Conservation (phyloP, 75 land plant species). For the Ceratopteris richardii region DNA sequence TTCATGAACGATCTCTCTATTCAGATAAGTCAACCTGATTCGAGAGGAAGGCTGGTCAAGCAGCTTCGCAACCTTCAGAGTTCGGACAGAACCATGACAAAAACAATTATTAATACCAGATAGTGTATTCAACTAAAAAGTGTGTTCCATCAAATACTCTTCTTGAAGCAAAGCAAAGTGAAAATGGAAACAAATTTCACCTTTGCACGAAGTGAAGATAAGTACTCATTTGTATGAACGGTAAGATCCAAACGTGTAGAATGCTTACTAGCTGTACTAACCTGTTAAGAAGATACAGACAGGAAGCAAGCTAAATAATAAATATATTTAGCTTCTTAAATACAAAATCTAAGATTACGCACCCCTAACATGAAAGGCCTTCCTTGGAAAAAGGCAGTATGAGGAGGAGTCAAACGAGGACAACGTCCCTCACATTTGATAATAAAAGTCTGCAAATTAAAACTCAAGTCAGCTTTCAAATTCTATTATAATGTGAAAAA, state of each 20-base stretch:
- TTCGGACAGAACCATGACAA: not conserved
- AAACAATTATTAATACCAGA: not conserved
- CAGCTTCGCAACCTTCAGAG: slow-evolving; percentile 16
- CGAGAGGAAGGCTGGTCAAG: slow-evolving; percentile 25
- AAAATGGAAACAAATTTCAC: slow-evolving; percentile 6
- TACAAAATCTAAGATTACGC: not conserved
- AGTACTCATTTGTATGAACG: slow-evolving; percentile 25
- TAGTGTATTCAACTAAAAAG: too few species aligned
- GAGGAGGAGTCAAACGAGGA: slow-evolving; percentile 22
- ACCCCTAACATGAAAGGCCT: slow-evolving; percentile 26
- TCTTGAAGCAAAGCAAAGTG: too few species aligned
- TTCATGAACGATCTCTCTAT: slow-evolving; percentile 20
- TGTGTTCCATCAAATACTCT: too few species aligned
- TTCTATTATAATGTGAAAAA: too few species aligned
- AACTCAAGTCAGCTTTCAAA: too few species aligned
- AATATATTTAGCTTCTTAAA: not conserved
- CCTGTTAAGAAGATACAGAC: slow-evolving; percentile 10
- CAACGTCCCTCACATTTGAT: slow-evolving; percentile 25
- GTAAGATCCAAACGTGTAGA: slow-evolving; percentile 23
- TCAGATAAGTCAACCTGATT: slow-evolving; percentile 18
- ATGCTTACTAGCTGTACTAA: slow-evolving; percentile 24
- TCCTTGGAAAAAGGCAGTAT: slow-evolving; percentile 32
- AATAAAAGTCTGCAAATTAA: slow-evolving; percentile 19
- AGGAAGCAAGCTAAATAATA: not conserved
- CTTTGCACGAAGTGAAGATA: slow-evolving; percentile 29